Conservation (phyloP, 768 basidiomycete genomes). For the Mycena indigotica region DNA sequence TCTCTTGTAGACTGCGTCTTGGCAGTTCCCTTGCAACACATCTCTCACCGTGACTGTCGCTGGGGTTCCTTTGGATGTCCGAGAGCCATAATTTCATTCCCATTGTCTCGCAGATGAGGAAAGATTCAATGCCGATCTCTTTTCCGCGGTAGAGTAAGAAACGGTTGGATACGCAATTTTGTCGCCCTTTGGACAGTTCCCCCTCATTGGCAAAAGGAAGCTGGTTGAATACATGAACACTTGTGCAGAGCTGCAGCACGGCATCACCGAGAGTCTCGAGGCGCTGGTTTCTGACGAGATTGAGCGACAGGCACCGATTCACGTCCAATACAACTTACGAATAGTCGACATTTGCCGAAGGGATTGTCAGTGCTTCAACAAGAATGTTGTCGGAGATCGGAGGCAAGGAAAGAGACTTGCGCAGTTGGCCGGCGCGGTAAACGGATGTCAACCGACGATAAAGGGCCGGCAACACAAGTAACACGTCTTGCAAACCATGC, state of each 20-base stretch:
- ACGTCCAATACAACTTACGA: conserved; percentile 31
- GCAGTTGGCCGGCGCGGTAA: conserved; percentile 59
- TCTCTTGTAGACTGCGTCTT: conserved; percentile 79
- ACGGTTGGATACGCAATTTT: conserved; percentile 67
- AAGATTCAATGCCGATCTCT: conserved; percentile 62
- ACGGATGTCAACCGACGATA: conserved; percentile 66
- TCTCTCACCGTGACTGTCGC: conserved; percentile 37
- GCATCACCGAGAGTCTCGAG: conserved; percentile 88
- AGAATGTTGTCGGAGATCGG: conserved; percentile 58
- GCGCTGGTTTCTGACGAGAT: conserved; percentile 67
- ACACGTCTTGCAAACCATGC: conserved; percentile 48
- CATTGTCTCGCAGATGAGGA: conserved; percentile 60
- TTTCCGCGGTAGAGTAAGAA: conserved; percentile 70
- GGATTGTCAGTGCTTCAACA: conserved; percentile 76
- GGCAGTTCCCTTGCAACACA: conserved; percentile 53
- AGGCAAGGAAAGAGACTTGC: conserved; percentile 61
- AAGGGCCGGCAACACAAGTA: conserved; percentile 65
- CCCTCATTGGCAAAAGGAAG: conserved; percentile 84
- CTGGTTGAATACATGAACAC: conserved; percentile 75
- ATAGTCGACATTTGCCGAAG: conserved; percentile 60
- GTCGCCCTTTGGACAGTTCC: conserved; percentile 68
- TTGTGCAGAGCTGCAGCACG: conserved; percentile 74
- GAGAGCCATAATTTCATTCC: conserved; percentile 63
- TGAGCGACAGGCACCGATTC: neutral
- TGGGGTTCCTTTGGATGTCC: conserved; percentile 33